Base-by-base conservation (phyloP, 106 monocot species). In the Apostasia ramifera region DNA sequence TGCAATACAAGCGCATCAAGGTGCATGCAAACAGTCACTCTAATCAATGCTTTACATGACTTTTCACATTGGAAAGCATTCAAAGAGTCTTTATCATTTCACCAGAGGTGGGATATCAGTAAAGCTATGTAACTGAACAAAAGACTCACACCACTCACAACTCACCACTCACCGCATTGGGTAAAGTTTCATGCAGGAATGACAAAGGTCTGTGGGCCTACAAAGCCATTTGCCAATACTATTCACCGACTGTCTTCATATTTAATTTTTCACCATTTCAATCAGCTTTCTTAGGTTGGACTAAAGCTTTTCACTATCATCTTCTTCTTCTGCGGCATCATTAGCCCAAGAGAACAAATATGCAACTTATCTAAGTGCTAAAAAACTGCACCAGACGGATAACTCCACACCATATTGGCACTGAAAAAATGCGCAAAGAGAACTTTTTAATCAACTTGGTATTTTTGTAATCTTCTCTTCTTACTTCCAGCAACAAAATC, bases 401-500 rank as follows among this genome's bases (percentile, higher is more conserved):
- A 47, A 63, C 63, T 4, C 46, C 63, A 7, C 4, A 37, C 48
- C 7, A 8, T n/a, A 44, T 62, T 62, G 13, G n/a, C 62, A 62
- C 43, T 60, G 60, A 11, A 60, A 62, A 3, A 43, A 9, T 43
- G 44, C 45, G 62, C 13, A 49, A 37, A 65, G 47, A 2, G 2
- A 47, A 47, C 47, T 68, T 52, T 52, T 53, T 54, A 42, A 12
- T 62, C 73, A 42, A 65, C 26, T 51, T 38, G 38, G 42, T 58
- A 46, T 37, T 66, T 68, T 40, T 78, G 65, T 15, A 78, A 59
- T 63, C 71, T 83, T 50, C 69, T 79, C 67, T 75, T 74, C 70
- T 83, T 83, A 15, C 55, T 63, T 8, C 61, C 45, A 47, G 60
- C 75, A 59, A 60, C 75, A 47, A 66, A 52, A 55, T 68, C 37